Percentiles rank a stretch among this genome's conserved stretches.
These are phyloP conservation scores for Rhododendron henanense DNA, from an alignment of 148 eudicot species.

Conservation along the genomic window DNA sequence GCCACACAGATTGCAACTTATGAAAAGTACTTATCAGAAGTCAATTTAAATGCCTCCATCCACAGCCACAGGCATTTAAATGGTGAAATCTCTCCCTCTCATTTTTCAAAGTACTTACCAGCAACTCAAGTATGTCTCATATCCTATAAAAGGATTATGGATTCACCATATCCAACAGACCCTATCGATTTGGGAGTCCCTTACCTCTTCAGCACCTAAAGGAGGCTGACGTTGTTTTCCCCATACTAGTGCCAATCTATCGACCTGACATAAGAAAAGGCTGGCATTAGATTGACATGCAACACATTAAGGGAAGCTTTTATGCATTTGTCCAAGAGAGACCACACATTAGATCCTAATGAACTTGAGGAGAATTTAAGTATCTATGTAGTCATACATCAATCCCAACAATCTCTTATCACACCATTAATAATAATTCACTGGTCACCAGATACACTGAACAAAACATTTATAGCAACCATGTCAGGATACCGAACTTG, in stretches of 20 bases:
- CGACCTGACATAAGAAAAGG: conserved; percentile 45
- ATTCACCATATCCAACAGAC: conserved; percentile 7
- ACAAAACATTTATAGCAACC: neutral
- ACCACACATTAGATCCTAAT: neutral
- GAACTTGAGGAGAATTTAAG: neutral
- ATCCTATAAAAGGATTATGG: neutral
- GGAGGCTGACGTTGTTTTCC: conserved; percentile 88
- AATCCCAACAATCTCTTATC: conserved; percentile 2
- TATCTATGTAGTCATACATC: neutral
- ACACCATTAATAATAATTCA: neutral
- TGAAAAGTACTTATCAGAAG: neutral
- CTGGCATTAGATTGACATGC: conserved; percentile 4
- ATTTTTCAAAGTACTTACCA: neutral
- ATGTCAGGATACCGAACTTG: neutral
- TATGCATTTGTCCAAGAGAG: neutral
- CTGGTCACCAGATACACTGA: neutral
- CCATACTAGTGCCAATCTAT: conserved; percentile 75
- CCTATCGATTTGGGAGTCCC: neutral
- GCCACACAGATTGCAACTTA: neutral
- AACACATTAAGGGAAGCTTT: neutral
- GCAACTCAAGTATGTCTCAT: neutral
- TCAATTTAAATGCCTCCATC: neutral
- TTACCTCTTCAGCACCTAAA: conserved; percentile 72
- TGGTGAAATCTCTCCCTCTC: neutral
- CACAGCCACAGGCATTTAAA: neutral